Base-by-base conservation (phyloP, 129 eudicot species). In the Mikania micrantha region DNA sequence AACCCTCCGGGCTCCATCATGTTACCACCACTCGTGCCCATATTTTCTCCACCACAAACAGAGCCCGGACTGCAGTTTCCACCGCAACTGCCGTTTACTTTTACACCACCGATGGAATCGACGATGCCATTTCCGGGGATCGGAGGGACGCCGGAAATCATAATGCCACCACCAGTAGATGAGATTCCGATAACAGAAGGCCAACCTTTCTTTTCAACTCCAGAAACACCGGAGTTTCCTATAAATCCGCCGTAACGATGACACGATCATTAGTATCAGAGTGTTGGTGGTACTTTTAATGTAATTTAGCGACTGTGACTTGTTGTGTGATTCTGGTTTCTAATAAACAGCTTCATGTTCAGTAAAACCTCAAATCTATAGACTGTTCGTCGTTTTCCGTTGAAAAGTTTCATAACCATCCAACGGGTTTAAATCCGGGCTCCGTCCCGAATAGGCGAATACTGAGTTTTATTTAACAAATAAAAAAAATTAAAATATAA, bases 1-100 rank as follows among this genome's bases (percentile, higher is more conserved):
- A 67, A 42, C 11, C 60, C 81, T 36, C 81, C 81, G 8, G 74
- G 53, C 27, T 13, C 54, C 17, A 34, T 60, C 0, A 1, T 4
- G 9, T 45, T 78, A 16, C 79, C 84, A n/a, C 87, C 86, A 27
- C 34, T 69, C 52, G 69, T 82, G 7, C 84, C 82, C 20, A 74
- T 34, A 59, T 64, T 32, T 52, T 71, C 67, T 25, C 76, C 81
- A 11, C 76, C 76, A 25, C 5, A n/a, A 11, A n/a, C 20, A 4
- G 29, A 47, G 27, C 71, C 71, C 17, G 71, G 71, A 4, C 78
- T 20, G 27, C 57, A 69, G 1, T 71, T 62, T 63, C 81, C 81
- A 11, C 67, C 79, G 29, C 32, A 20, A 32, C 27, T n/a, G 2
- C 70, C 64, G 4, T 66, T 67, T 49, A 49, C 29, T 31, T 57